These are phyloP conservation scores for Phytophthora pistaciae DNA, from an alignment of 352 stramenopile species.

Conservation along the genomic window DNA sequence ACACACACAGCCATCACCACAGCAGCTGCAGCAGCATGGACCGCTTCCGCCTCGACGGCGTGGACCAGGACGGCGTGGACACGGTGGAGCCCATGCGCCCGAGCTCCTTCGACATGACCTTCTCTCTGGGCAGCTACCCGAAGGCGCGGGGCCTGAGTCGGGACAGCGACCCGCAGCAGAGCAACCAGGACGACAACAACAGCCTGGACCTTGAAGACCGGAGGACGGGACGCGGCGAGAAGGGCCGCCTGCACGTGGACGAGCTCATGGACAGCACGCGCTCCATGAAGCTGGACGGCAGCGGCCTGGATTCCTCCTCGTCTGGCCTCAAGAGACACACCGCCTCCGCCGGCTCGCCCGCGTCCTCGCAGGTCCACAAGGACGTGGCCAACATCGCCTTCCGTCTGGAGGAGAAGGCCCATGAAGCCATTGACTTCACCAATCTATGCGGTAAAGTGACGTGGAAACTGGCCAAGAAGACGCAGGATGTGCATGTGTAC, in stretches of 20 bases:
- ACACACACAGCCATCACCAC: background rate
- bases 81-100: constrained; percentile 85
- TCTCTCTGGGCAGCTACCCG: constrained; percentile 74
- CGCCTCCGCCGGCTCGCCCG: constrained; percentile 30
- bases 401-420: constrained; percentile 78
- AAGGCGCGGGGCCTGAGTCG: constrained; percentile 28
- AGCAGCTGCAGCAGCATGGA: constrained; percentile 58
- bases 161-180: constrained; percentile 37
- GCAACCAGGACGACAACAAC: constrained; percentile 34
- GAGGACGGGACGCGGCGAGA: constrained; percentile 40
- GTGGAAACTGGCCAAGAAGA: constrained; percentile 79
- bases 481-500: constrained; percentile 87
- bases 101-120: constrained; percentile 92
- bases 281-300: constrained; percentile 27
- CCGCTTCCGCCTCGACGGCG: constrained; percentile 82
- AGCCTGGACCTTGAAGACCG: too few species aligned
- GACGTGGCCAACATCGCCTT: constrained; percentile 62
- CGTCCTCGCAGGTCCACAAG: constrained; percentile 38
- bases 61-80: constrained; percentile 81
- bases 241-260: constrained; percentile 59
- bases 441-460: constrained; percentile 66
- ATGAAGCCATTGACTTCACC: constrained; percentile 69
- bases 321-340: constrained; percentile 22
- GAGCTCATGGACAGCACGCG: constrained; percentile 35
- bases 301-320: constrained; percentile 8